Evolutionary conservation across 2,329 filamentous ascomycete species (phyloP).

Genomic region (Microcera coccophila): DNA sequence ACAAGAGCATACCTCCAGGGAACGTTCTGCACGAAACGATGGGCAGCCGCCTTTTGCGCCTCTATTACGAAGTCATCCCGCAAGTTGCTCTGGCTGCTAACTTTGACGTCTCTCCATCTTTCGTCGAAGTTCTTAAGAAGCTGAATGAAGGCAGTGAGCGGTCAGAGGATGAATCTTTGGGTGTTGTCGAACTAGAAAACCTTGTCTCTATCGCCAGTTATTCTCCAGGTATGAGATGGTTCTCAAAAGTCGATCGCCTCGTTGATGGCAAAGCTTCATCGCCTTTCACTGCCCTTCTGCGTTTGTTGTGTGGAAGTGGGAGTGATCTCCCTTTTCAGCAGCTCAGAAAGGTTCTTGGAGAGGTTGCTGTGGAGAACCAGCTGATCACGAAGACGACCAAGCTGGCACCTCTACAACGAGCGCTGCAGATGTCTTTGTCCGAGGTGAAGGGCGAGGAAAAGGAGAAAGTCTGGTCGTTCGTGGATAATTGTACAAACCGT

Average conservation of each 20-base stretch:
- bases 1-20: slow-evolving; percentile 63
- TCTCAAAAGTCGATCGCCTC: slow-evolving; percentile 66
- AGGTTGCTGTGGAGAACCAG: slow-evolving; percentile 62
- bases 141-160: slow-evolving; percentile 54
- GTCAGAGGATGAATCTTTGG: slow-evolving; percentile 49
- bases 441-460: slow-evolving; percentile 25
- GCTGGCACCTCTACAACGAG: slow-evolving; percentile 45
- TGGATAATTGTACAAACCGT: slow-evolving; percentile 79
- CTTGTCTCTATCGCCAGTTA: slow-evolving; percentile 74
- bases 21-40: slow-evolving; percentile 75
- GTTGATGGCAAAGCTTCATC: slow-evolving; percentile 44
- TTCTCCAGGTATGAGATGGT: slow-evolving; percentile 87
- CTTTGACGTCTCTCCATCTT: slow-evolving; percentile 78
- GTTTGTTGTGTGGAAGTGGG: slow-evolving; percentile 34
- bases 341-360: slow-evolving; percentile 53
- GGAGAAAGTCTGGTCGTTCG: slow-evolving; percentile 58
- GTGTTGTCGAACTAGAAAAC: slow-evolving; percentile 73
- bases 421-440: slow-evolving; percentile 22
- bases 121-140: slow-evolving; percentile 64
- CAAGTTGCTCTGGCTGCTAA: slow-evolving; percentile 76
- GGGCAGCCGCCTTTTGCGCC: slow-evolving; percentile 68
- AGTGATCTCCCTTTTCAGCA: slow-evolving; percentile 36
- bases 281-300: slow-evolving; percentile 68
- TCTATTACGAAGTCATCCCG: slow-evolving; percentile 84
- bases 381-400: slow-evolving; percentile 54